Evolutionary conservation across 441 rosid genomes (phyloP), one percentile per base, ranked within the genome.

Genomic region (Erodium chrysanthum): DNA sequence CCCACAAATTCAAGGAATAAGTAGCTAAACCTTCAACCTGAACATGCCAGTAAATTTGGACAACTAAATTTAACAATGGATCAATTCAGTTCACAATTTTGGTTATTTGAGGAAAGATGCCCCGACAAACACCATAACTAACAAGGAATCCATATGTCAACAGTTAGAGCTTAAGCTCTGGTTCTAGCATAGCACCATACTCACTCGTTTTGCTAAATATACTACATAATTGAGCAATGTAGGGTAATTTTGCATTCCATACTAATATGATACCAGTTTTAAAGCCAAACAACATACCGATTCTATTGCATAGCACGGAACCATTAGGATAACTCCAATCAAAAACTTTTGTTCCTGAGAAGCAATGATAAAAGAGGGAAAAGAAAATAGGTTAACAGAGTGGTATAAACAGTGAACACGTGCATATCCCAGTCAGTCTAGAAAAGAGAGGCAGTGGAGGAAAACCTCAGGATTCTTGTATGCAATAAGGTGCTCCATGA

Each of bases 281-380:
- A 58, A 27, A 3, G 59, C 20, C 7, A 15, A 61, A 65, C 5
- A 61, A 77, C 96, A 87, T 66, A 92, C 99, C 0, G 99, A 95
- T 78, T 95, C 99, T 23, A 95, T 59, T 0, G 93, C 85, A 74
- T 92, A 95, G 87, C 90, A 91, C 50, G 99, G 99, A 78, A 95
- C 99, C 99, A 95, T 92, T 65, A 95, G 82, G 77, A 88, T 85
- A 79, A 95, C 98, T 67, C 99, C 99, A 31, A 95, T 92, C 79
- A 92, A 81, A 82, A 95, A 92, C 77, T 84, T 95, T 73, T 95
- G 99, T 73, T 95, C 99, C 99, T 94, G 90, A 42, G n/a, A 71
- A 23, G 50, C 40, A 31, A 61, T 46, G 48, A 46, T 6, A 29
- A n/a, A 52, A 63, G 64, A 56, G 1, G 18, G n/a, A 74, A 60